Conservation (phyloP, 176 grass and related monocot species). For the Coix lacrymajobi region DNA sequence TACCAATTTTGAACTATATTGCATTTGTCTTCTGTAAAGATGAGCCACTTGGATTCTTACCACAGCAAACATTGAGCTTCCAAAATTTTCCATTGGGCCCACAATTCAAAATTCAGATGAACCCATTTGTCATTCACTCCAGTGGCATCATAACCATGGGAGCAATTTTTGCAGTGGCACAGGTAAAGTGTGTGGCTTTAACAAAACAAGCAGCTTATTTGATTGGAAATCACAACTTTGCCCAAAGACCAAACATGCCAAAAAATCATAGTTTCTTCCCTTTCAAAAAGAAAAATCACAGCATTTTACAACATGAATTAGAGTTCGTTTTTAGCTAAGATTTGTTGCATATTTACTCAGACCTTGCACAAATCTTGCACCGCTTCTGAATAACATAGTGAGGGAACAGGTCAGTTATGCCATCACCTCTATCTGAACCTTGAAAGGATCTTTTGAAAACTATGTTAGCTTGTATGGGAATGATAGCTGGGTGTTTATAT, state of each 20-base stretch:
- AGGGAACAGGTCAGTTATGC: neutral
- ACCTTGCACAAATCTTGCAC: neutral
- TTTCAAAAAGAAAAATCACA: neutral
- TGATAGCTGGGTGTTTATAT: neutral
- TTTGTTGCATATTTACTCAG: neutral
- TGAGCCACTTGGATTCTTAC: neutral
- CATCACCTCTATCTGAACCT: neutral
- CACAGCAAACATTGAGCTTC: neutral
- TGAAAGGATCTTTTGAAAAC: slow-evolving; percentile 1
- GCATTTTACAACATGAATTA: neutral
- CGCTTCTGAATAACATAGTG: neutral
- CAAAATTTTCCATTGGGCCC: neutral
- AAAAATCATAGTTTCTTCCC: neutral
- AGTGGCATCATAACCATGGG: neutral
- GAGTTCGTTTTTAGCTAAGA: neutral
- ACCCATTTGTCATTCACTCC: neutral
- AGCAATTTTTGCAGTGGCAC: neutral
- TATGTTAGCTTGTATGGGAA: neutral
- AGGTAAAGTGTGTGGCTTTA: neutral
- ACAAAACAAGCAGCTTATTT: neutral
- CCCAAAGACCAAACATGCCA: neutral
- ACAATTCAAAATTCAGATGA: neutral
- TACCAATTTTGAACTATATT: neutral
- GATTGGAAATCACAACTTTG: neutral
- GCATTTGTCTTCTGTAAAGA: neutral